Percentiles rank a stretch among this genome's conserved stretches.
phyloP scores from a whole-genome alignment of 495 filamentous ascomycete species.

The Tricharina praecox region DNA sequence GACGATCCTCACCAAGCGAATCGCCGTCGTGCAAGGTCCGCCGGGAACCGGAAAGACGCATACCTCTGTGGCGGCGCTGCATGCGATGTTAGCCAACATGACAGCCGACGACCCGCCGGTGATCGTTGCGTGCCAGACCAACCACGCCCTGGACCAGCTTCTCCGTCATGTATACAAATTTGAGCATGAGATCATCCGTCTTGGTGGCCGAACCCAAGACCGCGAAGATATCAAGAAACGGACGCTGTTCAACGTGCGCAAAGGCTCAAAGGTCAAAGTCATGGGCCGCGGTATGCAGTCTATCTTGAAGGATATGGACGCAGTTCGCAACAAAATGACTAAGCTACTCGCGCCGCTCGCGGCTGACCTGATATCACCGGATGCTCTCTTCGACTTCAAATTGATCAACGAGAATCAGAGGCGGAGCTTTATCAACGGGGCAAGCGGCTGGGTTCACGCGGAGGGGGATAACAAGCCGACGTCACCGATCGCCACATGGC shows the following conservation, averaged over 20 bases:
- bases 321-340: conserved; percentile 32
- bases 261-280: conserved; percentile 17
- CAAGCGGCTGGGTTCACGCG: conserved; percentile 34
- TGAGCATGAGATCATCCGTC: conserved; percentile 51
- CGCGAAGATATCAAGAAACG: conserved; percentile 43
- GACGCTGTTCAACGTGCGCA: conserved; percentile 47
- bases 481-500: conserved; percentile 44
- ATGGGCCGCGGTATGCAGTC: conserved; percentile 25
- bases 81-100: conserved; percentile 48
- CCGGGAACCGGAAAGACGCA: conserved; percentile 56
- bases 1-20: conserved; percentile 50
- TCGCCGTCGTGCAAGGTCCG: conserved; percentile 77
- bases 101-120: conserved; percentile 47
- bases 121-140: conserved; percentile 71
- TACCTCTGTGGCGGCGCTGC: conserved; percentile 38
- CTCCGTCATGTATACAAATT: conserved; percentile 47
- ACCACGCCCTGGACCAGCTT: conserved; percentile 83
- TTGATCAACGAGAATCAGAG: conserved; percentile 47
- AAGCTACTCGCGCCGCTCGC: conserved; percentile 34
- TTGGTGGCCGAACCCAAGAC: conserved; percentile 60
- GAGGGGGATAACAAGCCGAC: conserved; percentile 9
- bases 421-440: conserved; percentile 41
- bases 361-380: conserved; percentile 33
- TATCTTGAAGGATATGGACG: conserved; percentile 31
- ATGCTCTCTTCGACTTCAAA: conserved; percentile 32